These are phyloP conservation scores for Phytophthora colocasiae DNA, from an alignment of 352 stramenopile genomes.

Conservation along the genomic window DNA sequence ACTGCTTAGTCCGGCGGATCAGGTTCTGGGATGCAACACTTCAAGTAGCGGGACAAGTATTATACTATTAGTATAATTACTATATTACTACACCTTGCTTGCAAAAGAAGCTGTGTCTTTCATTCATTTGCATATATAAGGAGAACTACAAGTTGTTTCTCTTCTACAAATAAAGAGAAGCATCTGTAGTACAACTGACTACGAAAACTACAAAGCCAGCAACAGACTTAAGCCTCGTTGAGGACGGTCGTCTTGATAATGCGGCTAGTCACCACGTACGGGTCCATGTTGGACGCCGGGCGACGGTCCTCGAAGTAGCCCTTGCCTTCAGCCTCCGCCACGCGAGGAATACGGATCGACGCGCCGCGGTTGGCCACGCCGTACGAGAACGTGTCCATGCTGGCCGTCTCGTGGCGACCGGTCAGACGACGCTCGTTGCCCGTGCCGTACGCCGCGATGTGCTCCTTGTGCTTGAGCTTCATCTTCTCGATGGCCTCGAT, in stretches of 20 bases:
- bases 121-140: constrained; percentile 40
- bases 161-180: constrained; percentile 22
- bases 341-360: constrained; percentile 93
- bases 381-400: constrained; percentile 97
- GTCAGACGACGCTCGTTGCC: constrained; percentile 98
- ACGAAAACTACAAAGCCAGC: background rate
- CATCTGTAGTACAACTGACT: background rate
- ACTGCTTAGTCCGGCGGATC: constrained; percentile 8
- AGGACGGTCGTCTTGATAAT: constrained; percentile 97
- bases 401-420: constrained; percentile 96
- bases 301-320: constrained; percentile 96
- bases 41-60: too few relatives aligned
- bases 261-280: constrained; percentile 97
- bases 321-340: constrained; percentile 93
- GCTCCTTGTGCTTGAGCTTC: constrained; percentile 96
- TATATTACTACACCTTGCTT: too few relatives aligned
- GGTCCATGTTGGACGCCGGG: constrained; percentile 98
- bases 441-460: constrained; percentile 97
- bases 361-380: constrained; percentile 97
- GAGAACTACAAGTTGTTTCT: constrained; percentile 12
- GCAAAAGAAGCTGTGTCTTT: constrained; percentile 13
- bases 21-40: constrained; percentile 7
- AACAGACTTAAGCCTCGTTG: constrained; percentile 61
- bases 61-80: too few relatives aligned
- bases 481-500: constrained; percentile 98